Conservation (phyloP, 345 rosid genomes). For the rapeseed (Brassica napus) region DNA sequence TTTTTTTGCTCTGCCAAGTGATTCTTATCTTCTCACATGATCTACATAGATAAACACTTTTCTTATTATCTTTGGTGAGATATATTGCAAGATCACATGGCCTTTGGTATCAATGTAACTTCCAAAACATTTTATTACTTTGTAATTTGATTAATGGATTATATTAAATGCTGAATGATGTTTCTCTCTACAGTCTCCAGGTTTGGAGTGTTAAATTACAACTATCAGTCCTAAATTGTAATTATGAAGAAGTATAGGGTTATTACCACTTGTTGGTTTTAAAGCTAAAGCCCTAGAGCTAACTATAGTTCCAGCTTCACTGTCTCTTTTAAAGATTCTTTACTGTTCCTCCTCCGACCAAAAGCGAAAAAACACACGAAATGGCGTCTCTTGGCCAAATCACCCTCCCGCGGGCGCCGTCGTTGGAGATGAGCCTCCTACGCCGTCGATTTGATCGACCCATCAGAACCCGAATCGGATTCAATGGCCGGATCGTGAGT, state of each 20-base stretch:
- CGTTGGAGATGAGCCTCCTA: not conserved
- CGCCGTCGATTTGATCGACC: conserved; percentile 19
- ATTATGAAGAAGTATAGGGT: not conserved
- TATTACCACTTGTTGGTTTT: not conserved
- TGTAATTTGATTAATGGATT: not conserved
- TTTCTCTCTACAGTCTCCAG: not conserved
- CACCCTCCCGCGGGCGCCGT: conserved; percentile 19
- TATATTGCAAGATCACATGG: conserved; percentile 17
- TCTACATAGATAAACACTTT: not conserved
- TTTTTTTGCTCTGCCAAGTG: not conserved
- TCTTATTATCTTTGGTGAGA: not conserved
- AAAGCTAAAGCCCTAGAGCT: conserved; percentile 29
- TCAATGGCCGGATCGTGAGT: conserved; percentile 20
- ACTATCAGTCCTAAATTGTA: not conserved
- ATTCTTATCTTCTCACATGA: not conserved
- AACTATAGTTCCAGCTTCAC: not conserved
- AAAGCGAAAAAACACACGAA: not conserved
- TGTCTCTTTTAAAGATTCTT: not conserved
- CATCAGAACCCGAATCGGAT: conserved; percentile 13
- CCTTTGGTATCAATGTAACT: conserved; percentile 21
- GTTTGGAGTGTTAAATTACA: too few relatives aligned
- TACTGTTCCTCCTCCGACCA: not conserved
- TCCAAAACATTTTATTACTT: not conserved
- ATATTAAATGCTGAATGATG: not conserved
- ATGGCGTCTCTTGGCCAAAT: conserved; percentile 37